These are phyloP conservation scores for Yarrowia keelungensis DNA, from an alignment of 805 yeast genomes.

Conservation along the genomic window DNA sequence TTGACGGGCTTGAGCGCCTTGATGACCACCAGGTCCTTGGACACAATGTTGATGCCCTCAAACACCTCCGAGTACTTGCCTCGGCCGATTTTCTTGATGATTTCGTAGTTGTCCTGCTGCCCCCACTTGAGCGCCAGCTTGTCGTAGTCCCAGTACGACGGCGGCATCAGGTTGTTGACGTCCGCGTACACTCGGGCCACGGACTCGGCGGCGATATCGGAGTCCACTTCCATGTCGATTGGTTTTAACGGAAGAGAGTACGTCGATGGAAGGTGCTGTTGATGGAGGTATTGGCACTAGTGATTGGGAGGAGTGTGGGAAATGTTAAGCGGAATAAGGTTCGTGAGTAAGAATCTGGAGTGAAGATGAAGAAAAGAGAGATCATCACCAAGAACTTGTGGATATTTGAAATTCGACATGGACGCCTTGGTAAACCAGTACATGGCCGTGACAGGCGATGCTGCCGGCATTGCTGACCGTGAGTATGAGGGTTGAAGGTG, in stretches of 20 bases:
- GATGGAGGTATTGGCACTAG: neutral
- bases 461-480: conserved; percentile 1
- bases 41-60: conserved; percentile 75
- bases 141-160: conserved; percentile 85
- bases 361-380: too few relatives aligned
- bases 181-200: conserved; percentile 74
- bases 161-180: conserved; percentile 70
- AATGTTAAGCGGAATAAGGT: neutral
- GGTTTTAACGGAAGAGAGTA: too few relatives aligned
- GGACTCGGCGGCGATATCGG: conserved; percentile 46
- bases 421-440: conserved; percentile 45
- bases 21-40: conserved; percentile 73
- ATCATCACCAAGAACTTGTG: too few relatives aligned
- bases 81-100: conserved; percentile 82
- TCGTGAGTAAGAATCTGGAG: conserved; percentile 1
- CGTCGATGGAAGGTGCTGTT: too few relatives aligned
- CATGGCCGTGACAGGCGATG: conserved; percentile 41
- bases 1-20: conserved; percentile 93
- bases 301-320: conserved; percentile 3
- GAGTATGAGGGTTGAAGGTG: neutral
- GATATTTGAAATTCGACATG: conserved; percentile 1
- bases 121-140: conserved; percentile 61
- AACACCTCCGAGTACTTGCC: conserved; percentile 97
- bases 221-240: conserved; percentile 25
- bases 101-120: conserved; percentile 67